Evolutionary conservation across 2,329 filamentous ascomycete species (phyloP).

Genomic region (Microthyrium microscopicum): DNA sequence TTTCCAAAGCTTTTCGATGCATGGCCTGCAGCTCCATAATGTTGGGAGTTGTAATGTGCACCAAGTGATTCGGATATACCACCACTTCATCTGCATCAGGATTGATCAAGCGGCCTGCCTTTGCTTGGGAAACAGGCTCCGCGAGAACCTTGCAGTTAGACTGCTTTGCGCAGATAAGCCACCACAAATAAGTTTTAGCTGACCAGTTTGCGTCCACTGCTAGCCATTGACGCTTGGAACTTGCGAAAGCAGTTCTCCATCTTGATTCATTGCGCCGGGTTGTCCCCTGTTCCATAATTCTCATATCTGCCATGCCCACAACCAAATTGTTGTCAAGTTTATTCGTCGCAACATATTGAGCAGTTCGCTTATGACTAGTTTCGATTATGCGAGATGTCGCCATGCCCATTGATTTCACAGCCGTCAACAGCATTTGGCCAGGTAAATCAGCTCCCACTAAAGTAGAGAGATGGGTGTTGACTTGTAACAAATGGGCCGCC

Average conservation of each 20-base stretch:
- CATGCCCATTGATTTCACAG: slow-evolving; percentile 48
- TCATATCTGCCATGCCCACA: slow-evolving; percentile 94
- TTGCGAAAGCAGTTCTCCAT: slow-evolving; percentile 27
- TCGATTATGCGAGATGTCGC: slow-evolving; percentile 42
- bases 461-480: slow-evolving; percentile 57
- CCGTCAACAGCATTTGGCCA: slow-evolving; percentile 54
- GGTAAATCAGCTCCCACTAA: slow-evolving; percentile 65
- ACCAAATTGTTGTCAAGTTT: slow-evolving; percentile 66
- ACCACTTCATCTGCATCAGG: slow-evolving; percentile 4
- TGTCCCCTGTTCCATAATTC: slow-evolving; percentile 46
- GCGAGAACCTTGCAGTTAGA: slow-evolving; percentile 50
- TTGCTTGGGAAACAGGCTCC: slow-evolving; percentile 76
- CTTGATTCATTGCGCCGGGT: slow-evolving; percentile 7
- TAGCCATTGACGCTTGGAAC: slow-evolving; percentile 53
- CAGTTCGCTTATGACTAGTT: slow-evolving; percentile 49
- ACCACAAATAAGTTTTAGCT: slow-evolving; percentile 44
- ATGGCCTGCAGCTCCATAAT: slow-evolving; percentile 65
- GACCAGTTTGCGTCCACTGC: slow-evolving; percentile 83
- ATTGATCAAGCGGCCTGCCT: slow-evolving; percentile 54
- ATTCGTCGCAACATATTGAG: slow-evolving; percentile 85
- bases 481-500: slow-evolving; percentile 56
- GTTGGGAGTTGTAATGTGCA: slow-evolving; percentile 72
- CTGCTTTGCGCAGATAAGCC: slow-evolving; percentile 45
- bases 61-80: slow-evolving; percentile 43
- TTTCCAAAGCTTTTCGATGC: slow-evolving; percentile 50